Conservation (phyloP, 495 filamentous ascomycete genomes). For the Podospora pseudoanserina region DNA sequence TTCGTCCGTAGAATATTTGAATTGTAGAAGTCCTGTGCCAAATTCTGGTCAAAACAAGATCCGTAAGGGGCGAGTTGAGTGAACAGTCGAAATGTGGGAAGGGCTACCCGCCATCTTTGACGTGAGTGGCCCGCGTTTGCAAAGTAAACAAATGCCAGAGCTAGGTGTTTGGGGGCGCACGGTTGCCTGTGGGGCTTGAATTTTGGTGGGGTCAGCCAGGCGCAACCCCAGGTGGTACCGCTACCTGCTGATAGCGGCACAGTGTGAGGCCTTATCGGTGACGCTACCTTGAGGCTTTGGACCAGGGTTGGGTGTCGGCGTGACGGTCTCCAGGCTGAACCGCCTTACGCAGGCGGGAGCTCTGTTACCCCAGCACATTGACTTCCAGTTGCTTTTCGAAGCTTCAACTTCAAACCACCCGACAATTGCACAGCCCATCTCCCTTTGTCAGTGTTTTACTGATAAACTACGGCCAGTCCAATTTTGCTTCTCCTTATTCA, state of each 20-base stretch:
- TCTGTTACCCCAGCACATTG: constrained; percentile 2
- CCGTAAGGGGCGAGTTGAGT: neutral
- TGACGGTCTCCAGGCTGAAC: constrained; percentile 18
- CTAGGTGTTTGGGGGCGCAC: constrained; percentile 10
- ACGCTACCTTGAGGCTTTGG: constrained; percentile 1
- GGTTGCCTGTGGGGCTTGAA: neutral
- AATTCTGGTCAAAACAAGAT: neutral
- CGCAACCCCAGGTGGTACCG: too few relatives aligned
- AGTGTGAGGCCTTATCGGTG: constrained; percentile 4
- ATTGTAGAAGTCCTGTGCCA: neutral
- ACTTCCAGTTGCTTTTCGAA: constrained; percentile 1
- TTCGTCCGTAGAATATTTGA: neutral
- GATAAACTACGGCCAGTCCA: neutral
- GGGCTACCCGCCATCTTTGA: constrained; percentile 14
- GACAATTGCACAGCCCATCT: neutral
- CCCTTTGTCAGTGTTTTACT: neutral
- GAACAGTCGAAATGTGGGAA: constrained; percentile 19
- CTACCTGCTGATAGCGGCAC: neutral
- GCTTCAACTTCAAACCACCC: neutral
- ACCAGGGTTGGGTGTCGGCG: neutral
- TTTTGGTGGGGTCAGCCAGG: neutral
- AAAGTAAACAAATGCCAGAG: constrained; percentile 38
- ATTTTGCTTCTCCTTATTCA: neutral
- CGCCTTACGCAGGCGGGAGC: constrained; percentile 29
- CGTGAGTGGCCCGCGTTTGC: constrained; percentile 30